Base-by-base conservation (phyloP, 2,329 filamentous ascomycete species). In the Sporothrix curviconia region DNA sequence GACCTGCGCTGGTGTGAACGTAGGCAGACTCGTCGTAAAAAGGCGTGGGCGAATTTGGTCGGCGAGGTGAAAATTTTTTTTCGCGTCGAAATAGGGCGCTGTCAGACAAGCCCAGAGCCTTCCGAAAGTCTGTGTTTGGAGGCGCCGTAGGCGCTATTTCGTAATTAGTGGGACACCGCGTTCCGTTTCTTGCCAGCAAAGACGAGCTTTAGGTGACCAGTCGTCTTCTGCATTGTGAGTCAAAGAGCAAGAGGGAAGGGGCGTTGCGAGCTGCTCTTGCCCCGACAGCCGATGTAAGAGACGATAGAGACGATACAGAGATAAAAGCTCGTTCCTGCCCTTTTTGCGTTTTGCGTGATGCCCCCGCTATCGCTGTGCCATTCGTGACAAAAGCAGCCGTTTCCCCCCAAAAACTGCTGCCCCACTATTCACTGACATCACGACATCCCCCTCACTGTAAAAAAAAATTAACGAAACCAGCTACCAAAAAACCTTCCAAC, bases 351-450 rank as follows among this genome's bases (percentile, higher is more conserved):
- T 8, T 15, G 4, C 34, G 34, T 9, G 49, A 51, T 34, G 49
- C 49, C 49, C 51, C 42, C 54, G 43, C 43, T 46, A 49, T 39
- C 34, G 54, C 43, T 39, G n/a, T n/a, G 46, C 15, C 17, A 28
- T 17, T 30, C 25, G 24, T 46, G 24, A 47, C 36, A 36, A 43
- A 34, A 49, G 7, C 37, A 43, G 22, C 15, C n/a, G 28, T 19
- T 44, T 53, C 17, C 22, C 51, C 30, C 25, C 42, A 44, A 47
- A 52, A 40, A 39, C 44, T 22, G 17, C 50, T 50, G 39, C 34
- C 49, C 57, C 57, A 9, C 39, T 30, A 32, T n/a, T 37, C 32
- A 47, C 40, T 56, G 55, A 58, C 55, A 58, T 56, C 59, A 60
- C 59, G 37, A 54, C 52, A 55, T 55, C 40, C 39, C 40, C 34